Conservation (phyloP, 208 protist genomes). For the Leishmania major region DNA sequence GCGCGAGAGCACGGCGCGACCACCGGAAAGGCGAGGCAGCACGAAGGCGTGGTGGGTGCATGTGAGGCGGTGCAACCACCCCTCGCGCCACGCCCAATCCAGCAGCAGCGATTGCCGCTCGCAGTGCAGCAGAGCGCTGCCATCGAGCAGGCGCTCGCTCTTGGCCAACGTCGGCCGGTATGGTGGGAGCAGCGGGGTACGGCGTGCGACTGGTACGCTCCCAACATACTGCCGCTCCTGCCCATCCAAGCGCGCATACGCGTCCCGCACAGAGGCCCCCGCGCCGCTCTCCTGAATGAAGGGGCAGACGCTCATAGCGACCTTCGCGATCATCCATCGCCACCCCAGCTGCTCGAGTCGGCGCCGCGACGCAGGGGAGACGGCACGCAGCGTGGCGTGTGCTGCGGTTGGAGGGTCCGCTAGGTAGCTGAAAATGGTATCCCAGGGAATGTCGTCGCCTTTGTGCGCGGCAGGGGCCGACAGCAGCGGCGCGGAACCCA, state of each 20-base stretch:
- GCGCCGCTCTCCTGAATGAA: conserved; percentile 22
- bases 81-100: conserved; percentile 33
- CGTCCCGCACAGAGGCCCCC: conserved; percentile 22
- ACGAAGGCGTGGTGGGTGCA: conserved; percentile 11
- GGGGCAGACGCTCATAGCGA: conserved; percentile 12
- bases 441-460: conserved; percentile 11
- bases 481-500: not conserved
- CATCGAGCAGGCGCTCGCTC: conserved; percentile 11
- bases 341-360: conserved; percentile 25
- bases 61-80: conserved; percentile 20
- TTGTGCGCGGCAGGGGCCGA: not conserved
- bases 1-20: conserved; percentile 5
- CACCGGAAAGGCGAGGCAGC: not conserved
- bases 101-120: conserved; percentile 45
- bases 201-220: conserved; percentile 31
- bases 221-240: conserved; percentile 32
- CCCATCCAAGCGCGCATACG: conserved; percentile 32
- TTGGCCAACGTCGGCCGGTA: not conserved
- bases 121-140: conserved; percentile 27
- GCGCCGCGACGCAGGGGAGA: conserved; percentile 14
- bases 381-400: conserved; percentile 19
- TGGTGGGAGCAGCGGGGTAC: conserved; percentile 2
- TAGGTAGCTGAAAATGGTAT: conserved; percentile 14
- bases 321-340: conserved; percentile 17
- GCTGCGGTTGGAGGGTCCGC: not conserved